These are phyloP conservation scores for Coccinonectria pachysandricola DNA, from an alignment of 2,329 filamentous ascomycete species.

Conservation along the genomic window DNA sequence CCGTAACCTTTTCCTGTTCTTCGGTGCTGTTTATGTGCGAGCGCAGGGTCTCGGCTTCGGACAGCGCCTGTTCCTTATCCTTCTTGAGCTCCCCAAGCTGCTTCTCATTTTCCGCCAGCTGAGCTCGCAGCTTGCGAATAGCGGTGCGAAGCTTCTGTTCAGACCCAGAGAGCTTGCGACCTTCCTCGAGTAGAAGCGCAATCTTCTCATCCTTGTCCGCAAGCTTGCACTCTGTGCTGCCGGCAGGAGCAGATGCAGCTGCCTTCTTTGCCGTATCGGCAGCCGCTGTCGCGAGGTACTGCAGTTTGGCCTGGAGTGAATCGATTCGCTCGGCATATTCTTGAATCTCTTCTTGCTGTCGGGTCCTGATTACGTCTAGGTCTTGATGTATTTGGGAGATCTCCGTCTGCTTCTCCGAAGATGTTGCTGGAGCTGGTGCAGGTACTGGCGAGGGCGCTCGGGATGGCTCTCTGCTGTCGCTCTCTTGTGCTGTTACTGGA, in stretches of 20 bases:
- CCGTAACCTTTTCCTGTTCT: slow-evolving; percentile 44
- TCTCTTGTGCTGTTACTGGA: not conserved
- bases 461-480: too few species aligned
- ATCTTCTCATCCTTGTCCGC: slow-evolving; percentile 88
- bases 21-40: slow-evolving; percentile 39
- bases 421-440: slow-evolving; percentile 1
- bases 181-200: slow-evolving; percentile 82
- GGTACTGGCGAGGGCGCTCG: slow-evolving; percentile 2
- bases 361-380: slow-evolving; percentile 15
- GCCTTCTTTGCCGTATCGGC: slow-evolving; percentile 64
- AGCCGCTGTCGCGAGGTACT: slow-evolving; percentile 75
- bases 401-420: slow-evolving; percentile 1
- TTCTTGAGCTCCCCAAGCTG: slow-evolving; percentile 48
- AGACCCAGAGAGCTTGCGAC: slow-evolving; percentile 73
- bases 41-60: slow-evolving; percentile 37
- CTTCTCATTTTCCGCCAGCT: slow-evolving; percentile 56
- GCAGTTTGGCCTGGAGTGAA: slow-evolving; percentile 80
- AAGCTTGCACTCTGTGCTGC: slow-evolving; percentile 65
- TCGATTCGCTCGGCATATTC: slow-evolving; percentile 83
- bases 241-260: slow-evolving; percentile 49
- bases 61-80: slow-evolving; percentile 47
- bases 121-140: slow-evolving; percentile 69
- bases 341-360: slow-evolving; percentile 71
- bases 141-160: slow-evolving; percentile 77
- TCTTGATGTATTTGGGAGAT: slow-evolving; percentile 8